Evolutionary conservation across 2,329 filamentous ascomycete genomes (phyloP).

Genomic region (Curvularia lunata): DNA sequence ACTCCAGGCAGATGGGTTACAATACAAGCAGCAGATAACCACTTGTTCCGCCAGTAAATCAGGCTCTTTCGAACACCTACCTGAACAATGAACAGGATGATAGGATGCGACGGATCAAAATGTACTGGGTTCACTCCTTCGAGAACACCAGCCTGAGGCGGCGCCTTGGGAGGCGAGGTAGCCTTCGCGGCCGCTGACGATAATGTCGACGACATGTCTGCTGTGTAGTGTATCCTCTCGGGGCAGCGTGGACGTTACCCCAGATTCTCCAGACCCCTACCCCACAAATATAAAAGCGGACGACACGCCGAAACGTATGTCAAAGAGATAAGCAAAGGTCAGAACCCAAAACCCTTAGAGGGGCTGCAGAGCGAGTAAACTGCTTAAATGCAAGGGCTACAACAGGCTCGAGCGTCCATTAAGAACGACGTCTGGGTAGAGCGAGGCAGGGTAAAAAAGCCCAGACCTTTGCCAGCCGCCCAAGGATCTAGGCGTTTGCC

Average conservation of each 20-base stretch:
- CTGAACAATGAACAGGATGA: slow-evolving; percentile 79
- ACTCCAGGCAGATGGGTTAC: no score
- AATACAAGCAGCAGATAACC: neutral
- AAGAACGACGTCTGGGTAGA: neutral
- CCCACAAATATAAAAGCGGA: neutral
- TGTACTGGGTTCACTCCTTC: slow-evolving; percentile 72
- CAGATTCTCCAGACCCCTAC: neutral
- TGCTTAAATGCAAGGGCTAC: neutral
- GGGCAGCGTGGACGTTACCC: neutral
- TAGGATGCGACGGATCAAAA: slow-evolving; percentile 74
- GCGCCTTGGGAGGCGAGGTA: slow-evolving; percentile 32
- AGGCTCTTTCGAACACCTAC: slow-evolving; percentile 47
- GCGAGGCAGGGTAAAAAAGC: neutral
- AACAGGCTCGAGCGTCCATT: neutral
- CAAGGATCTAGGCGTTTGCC: slow-evolving; percentile 1
- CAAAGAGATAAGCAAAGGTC: neutral
- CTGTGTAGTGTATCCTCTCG: neutral
- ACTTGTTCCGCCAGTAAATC: neutral
- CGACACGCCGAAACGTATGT: neutral
- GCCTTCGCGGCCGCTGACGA: slow-evolving; percentile 28
- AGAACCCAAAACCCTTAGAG: neutral
- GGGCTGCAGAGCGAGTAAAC: neutral
- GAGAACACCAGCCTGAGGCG: slow-evolving; percentile 71
- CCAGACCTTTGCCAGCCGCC: neutral
- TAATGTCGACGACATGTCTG: slow-evolving; percentile 34